Conservation (phyloP, 192 early-diverging fungal genomes). For the Coemansia sp. region DNA sequence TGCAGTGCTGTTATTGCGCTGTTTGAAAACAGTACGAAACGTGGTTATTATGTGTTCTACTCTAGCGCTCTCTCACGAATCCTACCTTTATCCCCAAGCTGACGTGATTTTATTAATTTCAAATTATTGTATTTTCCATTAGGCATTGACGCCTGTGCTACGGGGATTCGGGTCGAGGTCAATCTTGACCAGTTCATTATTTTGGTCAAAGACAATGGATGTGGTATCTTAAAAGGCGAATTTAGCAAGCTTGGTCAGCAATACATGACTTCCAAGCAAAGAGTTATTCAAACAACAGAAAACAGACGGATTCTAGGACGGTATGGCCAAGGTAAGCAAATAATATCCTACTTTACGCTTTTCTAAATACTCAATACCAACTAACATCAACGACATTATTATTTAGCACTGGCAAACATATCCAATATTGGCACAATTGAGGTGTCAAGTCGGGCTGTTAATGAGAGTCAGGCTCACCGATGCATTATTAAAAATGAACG, state of each 20-base stretch:
- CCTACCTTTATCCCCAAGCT: too few relatives aligned
- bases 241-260: slow-evolving; percentile 27
- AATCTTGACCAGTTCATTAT: slow-evolving; percentile 17
- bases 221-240: slow-evolving; percentile 16
- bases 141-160: slow-evolving; percentile 46
- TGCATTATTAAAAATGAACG: slow-evolving; percentile 27
- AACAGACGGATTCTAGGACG: slow-evolving; percentile 14
- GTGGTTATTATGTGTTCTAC: background rate
- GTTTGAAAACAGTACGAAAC: slow-evolving; percentile 38
- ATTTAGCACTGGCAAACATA: slow-evolving; percentile 41
- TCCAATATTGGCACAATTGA: slow-evolving; percentile 35
- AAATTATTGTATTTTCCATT: background rate
- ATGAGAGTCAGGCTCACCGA: background rate
- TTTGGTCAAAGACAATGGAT: slow-evolving; percentile 36
- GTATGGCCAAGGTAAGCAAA: slow-evolving; percentile 34
- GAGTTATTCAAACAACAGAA: background rate
- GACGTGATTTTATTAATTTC: too few relatives aligned
- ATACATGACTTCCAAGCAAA: slow-evolving; percentile 31
- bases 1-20: slow-evolving; percentile 27
- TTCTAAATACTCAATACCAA: background rate
- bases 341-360: background rate
- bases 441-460: slow-evolving; percentile 13
- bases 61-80: background rate
- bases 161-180: slow-evolving; percentile 24
- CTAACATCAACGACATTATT: background rate